Conservation (phyloP, 2,329 filamentous ascomycete genomes). For the Cladosporium sp. region DNA sequence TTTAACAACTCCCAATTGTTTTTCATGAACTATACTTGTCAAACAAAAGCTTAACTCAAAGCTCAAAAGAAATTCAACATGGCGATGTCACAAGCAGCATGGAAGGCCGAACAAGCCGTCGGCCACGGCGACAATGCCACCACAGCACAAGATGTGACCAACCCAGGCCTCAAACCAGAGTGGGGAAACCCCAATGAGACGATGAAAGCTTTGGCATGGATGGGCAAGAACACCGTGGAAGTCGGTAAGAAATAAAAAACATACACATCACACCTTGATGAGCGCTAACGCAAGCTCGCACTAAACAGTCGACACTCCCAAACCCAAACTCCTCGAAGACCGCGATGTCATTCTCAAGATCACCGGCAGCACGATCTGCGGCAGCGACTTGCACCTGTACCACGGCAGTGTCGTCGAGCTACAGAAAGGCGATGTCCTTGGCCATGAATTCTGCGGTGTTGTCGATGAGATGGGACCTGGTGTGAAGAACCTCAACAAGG, state of each 20-base stretch:
- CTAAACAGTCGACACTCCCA: slow-evolving; percentile 54
- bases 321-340: slow-evolving; percentile 67
- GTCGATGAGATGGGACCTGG: slow-evolving; percentile 43
- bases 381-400: slow-evolving; percentile 56
- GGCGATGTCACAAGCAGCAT: slow-evolving; percentile 61
- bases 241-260: slow-evolving; percentile 42
- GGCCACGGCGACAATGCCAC: slow-evolving; percentile 63
- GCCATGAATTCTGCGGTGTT: slow-evolving; percentile 50
- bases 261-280: slow-evolving; percentile 9
- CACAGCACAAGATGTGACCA: slow-evolving; percentile 64
- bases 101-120: slow-evolving; percentile 59
- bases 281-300: slow-evolving; percentile 21
- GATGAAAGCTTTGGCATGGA: slow-evolving; percentile 76
- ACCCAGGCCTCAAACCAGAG: slow-evolving; percentile 52
- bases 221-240: slow-evolving; percentile 73
- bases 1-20: no score
- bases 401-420: slow-evolving; percentile 46
- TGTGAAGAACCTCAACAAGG: slow-evolving; percentile 40
- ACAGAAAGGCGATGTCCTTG: slow-evolving; percentile 48
- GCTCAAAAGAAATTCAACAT: slow-evolving; percentile 20
- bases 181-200: slow-evolving; percentile 52
- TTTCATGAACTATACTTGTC: no score
- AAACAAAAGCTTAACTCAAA: neutral
- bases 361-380: slow-evolving; percentile 60
- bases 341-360: slow-evolving; percentile 76